phyloP scores from a whole-genome alignment of 129 eudicot species.

The Centrapalus pauciflorus region DNA sequence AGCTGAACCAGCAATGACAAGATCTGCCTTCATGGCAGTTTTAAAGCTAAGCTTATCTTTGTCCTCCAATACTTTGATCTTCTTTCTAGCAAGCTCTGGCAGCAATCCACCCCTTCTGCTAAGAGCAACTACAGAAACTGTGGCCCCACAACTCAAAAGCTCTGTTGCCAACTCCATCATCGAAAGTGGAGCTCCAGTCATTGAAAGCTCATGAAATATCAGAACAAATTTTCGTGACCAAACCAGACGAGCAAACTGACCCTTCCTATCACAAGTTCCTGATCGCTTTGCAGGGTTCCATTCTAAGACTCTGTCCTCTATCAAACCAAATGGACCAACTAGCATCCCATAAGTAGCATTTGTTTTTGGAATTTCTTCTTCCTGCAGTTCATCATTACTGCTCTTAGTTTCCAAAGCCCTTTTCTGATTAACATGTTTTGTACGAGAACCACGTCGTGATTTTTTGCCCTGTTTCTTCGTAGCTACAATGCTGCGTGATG shows the following conservation, averaged over 20 bases:
- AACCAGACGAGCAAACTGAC: constrained; percentile 85
- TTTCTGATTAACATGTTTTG: constrained; percentile 42
- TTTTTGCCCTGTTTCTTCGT: constrained; percentile 53
- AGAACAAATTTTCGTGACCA: constrained; percentile 90
- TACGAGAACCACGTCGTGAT: constrained; percentile 45
- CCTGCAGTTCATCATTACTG: constrained; percentile 44
- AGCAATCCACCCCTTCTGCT: constrained; percentile 86
- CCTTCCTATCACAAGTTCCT: constrained; percentile 90
- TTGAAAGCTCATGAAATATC: constrained; percentile 89
- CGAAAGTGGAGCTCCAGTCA: constrained; percentile 99
- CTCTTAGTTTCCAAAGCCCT: constrained; percentile 23
- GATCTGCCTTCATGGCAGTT: constrained; percentile 90
- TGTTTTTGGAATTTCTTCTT: constrained; percentile 63
- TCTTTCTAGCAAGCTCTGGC: constrained; percentile 77
- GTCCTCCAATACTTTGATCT: constrained; percentile 83
- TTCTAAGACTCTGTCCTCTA: constrained; percentile 70
- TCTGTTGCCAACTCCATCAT: constrained; percentile 98
- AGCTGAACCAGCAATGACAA: constrained; percentile 95
- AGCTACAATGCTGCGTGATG: constrained; percentile 19
- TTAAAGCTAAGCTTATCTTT: constrained; percentile 77
- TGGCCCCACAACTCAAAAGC: constrained; percentile 96
- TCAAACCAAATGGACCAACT: constrained; percentile 88
- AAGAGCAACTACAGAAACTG: constrained; percentile 81
- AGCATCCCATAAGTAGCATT: constrained; percentile 74
- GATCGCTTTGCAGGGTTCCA: constrained; percentile 89